These are phyloP conservation scores for Podila verticillata DNA, from an alignment of 192 early-diverging fungal species.

Conservation along the genomic window DNA sequence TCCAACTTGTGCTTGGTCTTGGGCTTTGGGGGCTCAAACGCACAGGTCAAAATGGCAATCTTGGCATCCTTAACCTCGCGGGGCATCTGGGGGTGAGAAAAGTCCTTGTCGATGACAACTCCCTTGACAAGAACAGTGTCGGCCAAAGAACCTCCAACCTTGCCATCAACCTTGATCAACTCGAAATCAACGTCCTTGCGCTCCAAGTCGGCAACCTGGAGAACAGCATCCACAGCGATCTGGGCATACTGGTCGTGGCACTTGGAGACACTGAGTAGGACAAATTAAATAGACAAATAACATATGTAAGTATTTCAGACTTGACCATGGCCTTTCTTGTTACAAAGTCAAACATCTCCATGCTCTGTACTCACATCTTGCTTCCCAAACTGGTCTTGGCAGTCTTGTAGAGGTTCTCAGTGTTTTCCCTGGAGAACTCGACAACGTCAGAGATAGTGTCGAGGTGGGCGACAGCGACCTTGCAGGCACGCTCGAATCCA, in stretches of 20 bases:
- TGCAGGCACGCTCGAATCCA: constrained; percentile 97
- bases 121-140: constrained; percentile 96
- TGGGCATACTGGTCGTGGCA: constrained; percentile 97
- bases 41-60: constrained; percentile 98
- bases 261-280: constrained; percentile 85
- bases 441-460: constrained; percentile 94
- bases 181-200: constrained; percentile 99
- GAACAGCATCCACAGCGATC: constrained; percentile 98
- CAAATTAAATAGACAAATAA: neutral
- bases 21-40: constrained; percentile 99
- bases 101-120: constrained; percentile 99
- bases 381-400: constrained; percentile 98
- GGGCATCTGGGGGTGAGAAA: constrained; percentile 99
- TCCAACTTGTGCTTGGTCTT: constrained; percentile 99
- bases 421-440: constrained; percentile 83
- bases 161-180: constrained; percentile 99
- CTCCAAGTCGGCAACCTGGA: constrained; percentile 98
- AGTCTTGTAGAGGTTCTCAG: constrained; percentile 87
- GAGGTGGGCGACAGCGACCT: constrained; percentile 91
- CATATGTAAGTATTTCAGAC: neutral
- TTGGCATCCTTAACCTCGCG: constrained; percentile 95
- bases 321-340: neutral
- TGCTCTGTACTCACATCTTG: constrained; percentile 83
- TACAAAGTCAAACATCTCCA: neutral
- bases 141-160: constrained; percentile 94